Percentiles rank a stretch among this genome's conserved stretches.
These are phyloP conservation scores for Rhodamnia argentea DNA, from an alignment of 345 rosid genomes.

Conservation along the genomic window DNA sequence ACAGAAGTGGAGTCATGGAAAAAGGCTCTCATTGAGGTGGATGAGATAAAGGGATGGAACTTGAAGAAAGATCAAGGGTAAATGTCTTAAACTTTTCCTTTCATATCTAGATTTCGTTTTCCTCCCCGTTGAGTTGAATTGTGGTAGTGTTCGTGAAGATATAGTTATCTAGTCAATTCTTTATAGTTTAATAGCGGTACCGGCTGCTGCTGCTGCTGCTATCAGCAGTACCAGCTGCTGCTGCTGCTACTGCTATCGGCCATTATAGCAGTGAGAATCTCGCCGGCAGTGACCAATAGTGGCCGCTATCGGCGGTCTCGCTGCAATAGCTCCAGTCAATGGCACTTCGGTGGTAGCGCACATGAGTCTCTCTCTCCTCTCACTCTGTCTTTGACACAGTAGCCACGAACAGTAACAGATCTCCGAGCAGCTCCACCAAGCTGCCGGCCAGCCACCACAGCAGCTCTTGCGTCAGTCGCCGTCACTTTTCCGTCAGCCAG, in stretches of 20 bases:
- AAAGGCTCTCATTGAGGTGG: neutral
- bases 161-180: neutral
- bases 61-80: neutral
- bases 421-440: neutral
- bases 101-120: neutral
- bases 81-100: neutral
- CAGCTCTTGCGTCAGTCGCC: neutral
- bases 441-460: too few relatives aligned
- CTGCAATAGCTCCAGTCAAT: neutral
- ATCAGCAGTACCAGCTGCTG: neutral
- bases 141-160: neutral
- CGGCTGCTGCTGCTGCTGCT: neutral
- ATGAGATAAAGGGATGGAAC: neutral
- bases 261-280: neutral
- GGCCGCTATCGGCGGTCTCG: neutral
- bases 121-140: neutral
- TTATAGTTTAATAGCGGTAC: neutral
- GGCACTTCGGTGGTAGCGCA: neutral
- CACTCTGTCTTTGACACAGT: neutral
- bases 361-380: neutral
- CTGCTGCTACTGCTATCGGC: too few relatives aligned
- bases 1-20: neutral
- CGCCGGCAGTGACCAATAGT: neutral
- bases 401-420: neutral
- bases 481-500: neutral